Percentiles rank a stretch among this genome's conserved stretches.
Evolutionary conservation across 2,329 filamentous ascomycete species (phyloP).

Genomic region (Calonectria honghensis): DNA sequence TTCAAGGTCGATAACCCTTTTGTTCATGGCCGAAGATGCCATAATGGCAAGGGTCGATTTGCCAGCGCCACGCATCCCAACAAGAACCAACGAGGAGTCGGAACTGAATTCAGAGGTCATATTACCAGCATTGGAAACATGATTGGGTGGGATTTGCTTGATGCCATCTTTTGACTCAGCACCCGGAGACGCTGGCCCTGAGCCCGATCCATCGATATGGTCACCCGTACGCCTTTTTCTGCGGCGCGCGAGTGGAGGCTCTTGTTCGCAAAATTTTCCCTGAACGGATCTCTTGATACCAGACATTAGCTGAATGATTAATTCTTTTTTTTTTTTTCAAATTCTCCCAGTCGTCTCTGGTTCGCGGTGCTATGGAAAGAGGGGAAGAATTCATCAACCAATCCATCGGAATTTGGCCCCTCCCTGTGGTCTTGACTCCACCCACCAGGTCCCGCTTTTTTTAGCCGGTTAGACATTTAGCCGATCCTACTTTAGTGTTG

Average conservation of each 20-base stretch:
- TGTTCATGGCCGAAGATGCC: slow-evolving; percentile 80
- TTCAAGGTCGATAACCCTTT: slow-evolving; percentile 81
- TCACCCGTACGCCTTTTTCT: neutral
- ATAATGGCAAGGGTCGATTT: slow-evolving; percentile 86
- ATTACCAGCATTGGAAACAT: neutral
- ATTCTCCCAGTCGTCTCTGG: neutral
- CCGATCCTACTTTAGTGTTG: neutral
- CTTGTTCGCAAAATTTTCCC: neutral
- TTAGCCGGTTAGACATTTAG: slow-evolving; percentile 12
- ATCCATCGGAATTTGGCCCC: neutral
- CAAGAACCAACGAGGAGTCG: slow-evolving; percentile 83
- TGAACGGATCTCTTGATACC: slow-evolving; percentile 4
- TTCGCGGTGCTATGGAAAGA: no score
- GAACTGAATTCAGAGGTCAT: slow-evolving; percentile 66
- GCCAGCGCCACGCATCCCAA: slow-evolving; percentile 83
- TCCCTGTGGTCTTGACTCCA: neutral
- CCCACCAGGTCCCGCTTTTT: neutral
- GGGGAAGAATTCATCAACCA: neutral
- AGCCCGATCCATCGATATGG: neutral
- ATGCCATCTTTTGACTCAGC: neutral
- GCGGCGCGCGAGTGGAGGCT: slow-evolving; percentile 7
- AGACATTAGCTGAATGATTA: neutral
- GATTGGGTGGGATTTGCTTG: neutral
- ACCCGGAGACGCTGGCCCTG: neutral
- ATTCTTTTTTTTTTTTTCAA: neutral